Evolutionary conservation across 495 filamentous ascomycete genomes (phyloP), one percentile per base, ranked within the genome.

Genomic region (Cercophora sp.): DNA sequence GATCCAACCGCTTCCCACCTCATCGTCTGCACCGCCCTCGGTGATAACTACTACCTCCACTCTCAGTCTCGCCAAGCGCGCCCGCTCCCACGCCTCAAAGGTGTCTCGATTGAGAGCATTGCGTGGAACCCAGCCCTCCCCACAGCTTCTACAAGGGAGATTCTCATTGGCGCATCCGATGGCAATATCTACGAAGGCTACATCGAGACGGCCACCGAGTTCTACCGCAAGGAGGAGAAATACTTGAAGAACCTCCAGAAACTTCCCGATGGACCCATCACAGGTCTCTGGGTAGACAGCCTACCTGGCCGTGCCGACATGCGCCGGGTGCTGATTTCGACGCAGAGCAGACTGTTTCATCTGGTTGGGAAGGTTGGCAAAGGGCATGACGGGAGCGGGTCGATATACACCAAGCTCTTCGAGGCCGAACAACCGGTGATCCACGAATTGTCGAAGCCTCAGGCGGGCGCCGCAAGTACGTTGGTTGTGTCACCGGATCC

Each of bases 61-160:
- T 91, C 89, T 23, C 93, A 97, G 65, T 92, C 90, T 25, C 82
- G 88, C 52, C 88, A 91, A 60, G 88, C 90, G 8, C 87, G 93
- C 52, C 77, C 85, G 19, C 74, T 98, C 27, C 84, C 87, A 36
- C 83, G 89, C 25, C 70, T 98, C 39, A 92, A 91, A 62, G 88
- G 88, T 8, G 88, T 96, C 36, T 69, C 79, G 8, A 87, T 97
- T 31, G 93, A 97, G 65, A 85, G 85, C 54, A 76, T 98, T 57
- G 89, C 91, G 41, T 98, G 93, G 93, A 96, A 88, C 63, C 94
- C 93, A 2, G 90, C 91, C n/a, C 72, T 90, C n/a, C 94, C 93
- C 5, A 96, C 93, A 16, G 85, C 90, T 11, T 95, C 89, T 1
- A 98, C 93, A 0, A 77, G 93, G 43, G 93, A 98, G 72, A 97